Evolutionary conservation across 225 moss, liverwort and hornwort genomes (phyloP).

Genomic region (Pseudoscleropodium purum): DNA sequence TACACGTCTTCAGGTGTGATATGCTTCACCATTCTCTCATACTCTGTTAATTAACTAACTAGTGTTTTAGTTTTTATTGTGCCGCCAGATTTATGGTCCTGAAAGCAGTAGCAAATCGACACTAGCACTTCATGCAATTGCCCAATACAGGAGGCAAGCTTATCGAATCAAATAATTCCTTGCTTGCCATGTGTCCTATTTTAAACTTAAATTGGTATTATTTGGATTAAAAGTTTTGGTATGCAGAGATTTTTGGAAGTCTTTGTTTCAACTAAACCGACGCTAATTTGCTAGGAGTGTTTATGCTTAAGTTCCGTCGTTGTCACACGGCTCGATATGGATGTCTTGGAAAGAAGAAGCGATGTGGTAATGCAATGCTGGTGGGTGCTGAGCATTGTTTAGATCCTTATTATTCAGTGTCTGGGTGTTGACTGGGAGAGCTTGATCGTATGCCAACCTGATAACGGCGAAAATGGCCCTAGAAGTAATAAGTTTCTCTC

Average conservation of each 20-base stretch:
- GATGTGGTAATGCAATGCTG: constrained; percentile 75
- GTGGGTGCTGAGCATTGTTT: constrained; percentile 83
- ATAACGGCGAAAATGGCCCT: constrained; percentile 74
- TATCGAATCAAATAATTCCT: not conserved
- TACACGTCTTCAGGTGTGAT: not conserved
- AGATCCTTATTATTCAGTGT: constrained; percentile 79
- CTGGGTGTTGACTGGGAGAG: constrained; percentile 70
- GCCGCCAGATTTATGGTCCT: constrained; percentile 49
- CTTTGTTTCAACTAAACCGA: not conserved
- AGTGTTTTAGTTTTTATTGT: not conserved
- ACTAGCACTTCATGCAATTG: constrained; percentile 74
- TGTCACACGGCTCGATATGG: not conserved
- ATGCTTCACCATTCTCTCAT: not conserved
- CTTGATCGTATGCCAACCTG: constrained; percentile 79
- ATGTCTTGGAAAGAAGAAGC: constrained; percentile 34
- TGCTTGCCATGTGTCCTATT: not conserved
- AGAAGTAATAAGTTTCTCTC: constrained; percentile 21
- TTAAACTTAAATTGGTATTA: not conserved
- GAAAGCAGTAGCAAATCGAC: constrained; percentile 83
- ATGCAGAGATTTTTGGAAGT: not conserved
- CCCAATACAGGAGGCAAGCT: constrained; percentile 26
- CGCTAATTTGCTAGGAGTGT: not conserved
- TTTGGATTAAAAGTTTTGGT: not conserved
- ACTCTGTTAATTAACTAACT: not conserved
- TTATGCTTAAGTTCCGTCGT: not conserved